Percentiles rank a stretch among this genome's conserved stretches.
Evolutionary conservation across 371 early-diverging fungal genomes (phyloP).

Genomic region (Mucor saturninus): DNA sequence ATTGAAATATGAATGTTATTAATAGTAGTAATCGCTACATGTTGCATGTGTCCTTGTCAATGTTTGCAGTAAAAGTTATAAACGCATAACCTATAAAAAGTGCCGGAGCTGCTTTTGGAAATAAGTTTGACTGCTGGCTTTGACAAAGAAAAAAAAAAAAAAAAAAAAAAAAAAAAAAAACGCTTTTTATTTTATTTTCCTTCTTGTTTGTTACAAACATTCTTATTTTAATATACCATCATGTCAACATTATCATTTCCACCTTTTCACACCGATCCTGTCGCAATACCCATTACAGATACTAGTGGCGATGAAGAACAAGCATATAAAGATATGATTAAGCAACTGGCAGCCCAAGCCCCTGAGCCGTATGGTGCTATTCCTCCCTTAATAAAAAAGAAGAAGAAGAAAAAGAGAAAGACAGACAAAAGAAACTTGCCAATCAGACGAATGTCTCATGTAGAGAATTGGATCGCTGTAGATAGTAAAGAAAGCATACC

Average conservation of each 20-base stretch:
- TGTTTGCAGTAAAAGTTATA: too few species aligned
- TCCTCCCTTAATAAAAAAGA: slow-evolving; percentile 49
- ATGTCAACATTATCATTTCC: slow-evolving; percentile 33
- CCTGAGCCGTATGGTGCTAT: slow-evolving; percentile 64
- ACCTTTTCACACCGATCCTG: slow-evolving; percentile 30
- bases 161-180: neutral
- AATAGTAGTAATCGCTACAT: too few species aligned
- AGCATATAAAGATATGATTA: slow-evolving; percentile 55
- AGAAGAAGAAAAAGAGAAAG: slow-evolving; percentile 31
- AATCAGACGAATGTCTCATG: slow-evolving; percentile 42
- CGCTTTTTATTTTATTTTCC: slow-evolving; percentile 12
- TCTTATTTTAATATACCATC: neutral
- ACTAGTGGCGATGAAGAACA: slow-evolving; percentile 17
- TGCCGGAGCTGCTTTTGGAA: too few species aligned
- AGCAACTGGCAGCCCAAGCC: slow-evolving; percentile 45
- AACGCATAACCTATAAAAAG: too few species aligned
- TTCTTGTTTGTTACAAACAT: slow-evolving; percentile 5
- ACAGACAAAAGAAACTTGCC: slow-evolving; percentile 27
- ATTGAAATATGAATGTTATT: too few species aligned
- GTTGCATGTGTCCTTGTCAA: too few species aligned
- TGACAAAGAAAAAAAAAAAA: neutral
- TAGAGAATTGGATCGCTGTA: slow-evolving; percentile 55
- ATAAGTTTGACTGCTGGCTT: too few species aligned
- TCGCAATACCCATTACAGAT: slow-evolving; percentile 34
- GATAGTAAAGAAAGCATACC: slow-evolving; percentile 58